Evolutionary conservation across 108 stramenopile genomes (phyloP).

Genomic region (Cyclostephanos invisitatus): DNA sequence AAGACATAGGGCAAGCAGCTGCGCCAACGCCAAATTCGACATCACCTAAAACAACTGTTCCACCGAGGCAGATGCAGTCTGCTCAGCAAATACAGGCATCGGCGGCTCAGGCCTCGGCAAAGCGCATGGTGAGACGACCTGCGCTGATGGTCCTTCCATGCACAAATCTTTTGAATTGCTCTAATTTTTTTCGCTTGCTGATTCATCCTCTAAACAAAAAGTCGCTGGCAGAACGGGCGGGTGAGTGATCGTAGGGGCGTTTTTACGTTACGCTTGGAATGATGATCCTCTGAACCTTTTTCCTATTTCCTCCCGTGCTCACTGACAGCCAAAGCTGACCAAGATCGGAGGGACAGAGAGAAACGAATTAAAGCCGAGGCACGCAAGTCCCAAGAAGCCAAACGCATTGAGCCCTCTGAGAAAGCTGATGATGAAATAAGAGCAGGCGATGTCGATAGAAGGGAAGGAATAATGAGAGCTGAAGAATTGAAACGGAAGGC

Average conservation of each 20-base stretch:
- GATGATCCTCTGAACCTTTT: not conserved
- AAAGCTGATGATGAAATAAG: not conserved
- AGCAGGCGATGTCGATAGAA: not conserved
- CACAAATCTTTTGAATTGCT: not conserved
- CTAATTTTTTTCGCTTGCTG: not conserved
- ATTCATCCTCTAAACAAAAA: not conserved
- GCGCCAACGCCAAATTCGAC: not conserved
- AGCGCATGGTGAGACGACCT: slow-evolving; percentile 4
- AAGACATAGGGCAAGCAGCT: no score
- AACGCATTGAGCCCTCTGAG: not conserved
- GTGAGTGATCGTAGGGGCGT: not conserved
- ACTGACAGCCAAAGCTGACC: slow-evolving; percentile 13
- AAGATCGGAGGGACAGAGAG: slow-evolving; percentile 8
- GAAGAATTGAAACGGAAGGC: slow-evolving; percentile 12
- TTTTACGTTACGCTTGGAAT: not conserved
- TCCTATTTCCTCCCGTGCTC: not conserved
- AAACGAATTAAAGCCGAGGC: slow-evolving; percentile 13
- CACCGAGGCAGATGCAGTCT: not conserved
- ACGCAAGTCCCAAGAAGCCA: slow-evolving; percentile 6
- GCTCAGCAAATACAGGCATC: slow-evolving; percentile 10
- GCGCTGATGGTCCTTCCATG: not conserved
- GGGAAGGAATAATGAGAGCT: slow-evolving; percentile 3
- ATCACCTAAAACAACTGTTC: not conserved
- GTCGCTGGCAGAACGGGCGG: slow-evolving; percentile 14
- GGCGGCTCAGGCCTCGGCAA: slow-evolving; percentile 10